Base-by-base conservation (phyloP, 1,284 basidiomycete genomes). In the Hypsizygus ulmarius region DNA sequence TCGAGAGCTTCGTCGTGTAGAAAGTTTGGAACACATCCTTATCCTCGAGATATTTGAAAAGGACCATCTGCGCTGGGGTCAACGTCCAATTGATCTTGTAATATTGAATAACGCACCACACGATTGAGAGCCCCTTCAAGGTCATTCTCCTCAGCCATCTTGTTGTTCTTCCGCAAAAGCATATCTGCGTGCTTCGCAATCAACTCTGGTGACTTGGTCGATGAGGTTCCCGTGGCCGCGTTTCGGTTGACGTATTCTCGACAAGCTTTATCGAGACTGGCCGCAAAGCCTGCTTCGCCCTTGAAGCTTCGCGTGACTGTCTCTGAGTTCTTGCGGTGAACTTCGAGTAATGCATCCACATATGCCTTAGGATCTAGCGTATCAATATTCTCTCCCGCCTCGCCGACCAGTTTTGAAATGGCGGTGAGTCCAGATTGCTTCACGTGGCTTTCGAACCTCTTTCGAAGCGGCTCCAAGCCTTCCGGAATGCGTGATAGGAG, bases 11-110 rank as follows among this genome's bases (percentile, higher is more conserved):
- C 60, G 93, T 97, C 37, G 91, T 91, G 75, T 99, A 99, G 78
- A 97, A 99, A 38, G 92, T 93, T 66, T 98, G 96, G 86, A 99
- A 99, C 9, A 99, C 94, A 62, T 99, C 97, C 77, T 97, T 97
- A 75, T 99, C 97, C 67, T 97, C 94, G 59, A 99, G 88, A 67
- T 97, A 99, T 70, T 97, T 97, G 87, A 99, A 99, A 43, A 99
- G 77, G 37, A 95, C 78, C 96, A 98, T 97, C 93, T 96, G 53
- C n/a, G 41, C 32, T 25, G 14, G 27, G 6, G 11, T 52, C 18
- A 51, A 47, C 5, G 14, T 50, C 27, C 21, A 21, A 36, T 18
- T 30, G 43, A 44, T 55, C 21, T 48, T 25, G 12, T 25, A 38
- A 34, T 21, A 43, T 38, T 45, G 35, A 43, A 34, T 3, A 12